Evolutionary conservation across 1,139 yeast genomes (phyloP).

Genomic region (Saccharomyces hybrid): DNA sequence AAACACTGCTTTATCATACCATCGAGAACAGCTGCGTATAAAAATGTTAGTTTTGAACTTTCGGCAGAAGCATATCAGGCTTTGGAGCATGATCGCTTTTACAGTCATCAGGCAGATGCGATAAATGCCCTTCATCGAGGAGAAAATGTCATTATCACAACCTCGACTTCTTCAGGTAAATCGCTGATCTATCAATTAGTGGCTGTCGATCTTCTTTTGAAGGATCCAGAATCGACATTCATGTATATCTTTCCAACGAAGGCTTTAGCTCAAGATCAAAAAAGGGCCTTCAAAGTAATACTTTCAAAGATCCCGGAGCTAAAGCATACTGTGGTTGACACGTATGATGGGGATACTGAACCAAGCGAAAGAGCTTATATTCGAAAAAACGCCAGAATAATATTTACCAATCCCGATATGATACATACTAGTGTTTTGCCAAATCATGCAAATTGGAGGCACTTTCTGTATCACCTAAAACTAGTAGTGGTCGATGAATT

Average conservation of each 20-base stretch:
- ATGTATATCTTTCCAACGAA: conserved; percentile 92
- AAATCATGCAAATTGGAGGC: conserved; percentile 61
- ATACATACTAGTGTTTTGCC: conserved; percentile 82
- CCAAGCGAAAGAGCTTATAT: conserved; percentile 44
- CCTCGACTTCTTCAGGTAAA: conserved; percentile 94
- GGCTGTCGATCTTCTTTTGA: conserved; percentile 46
- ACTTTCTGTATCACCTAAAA: conserved; percentile 54
- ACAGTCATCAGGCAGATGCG: conserved; percentile 78
- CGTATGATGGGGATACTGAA: conserved; percentile 93
- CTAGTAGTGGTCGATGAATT: conserved; percentile 84
- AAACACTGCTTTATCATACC: conserved; percentile 39
- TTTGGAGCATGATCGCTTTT: conserved; percentile 47
- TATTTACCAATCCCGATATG: conserved; percentile 93
- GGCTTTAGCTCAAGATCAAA: conserved; percentile 95
- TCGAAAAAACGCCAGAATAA: conserved; percentile 59
- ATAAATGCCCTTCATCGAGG: conserved; percentile 47
- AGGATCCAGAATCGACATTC: conserved; percentile 57
- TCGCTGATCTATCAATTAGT: conserved; percentile 88
- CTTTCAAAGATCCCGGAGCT: conserved; percentile 39
- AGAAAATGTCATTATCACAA: conserved; percentile 72
- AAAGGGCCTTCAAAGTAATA: conserved; percentile 62
- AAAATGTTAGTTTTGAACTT: conserved; percentile 35
- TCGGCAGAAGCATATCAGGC: conserved; percentile 44
- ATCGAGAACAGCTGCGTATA: conserved; percentile 40
- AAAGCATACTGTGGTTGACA: conserved; percentile 42